Base-by-base conservation (phyloP, 2,329 filamentous ascomycete species). In the Cladophialophora bantiana region DNA sequence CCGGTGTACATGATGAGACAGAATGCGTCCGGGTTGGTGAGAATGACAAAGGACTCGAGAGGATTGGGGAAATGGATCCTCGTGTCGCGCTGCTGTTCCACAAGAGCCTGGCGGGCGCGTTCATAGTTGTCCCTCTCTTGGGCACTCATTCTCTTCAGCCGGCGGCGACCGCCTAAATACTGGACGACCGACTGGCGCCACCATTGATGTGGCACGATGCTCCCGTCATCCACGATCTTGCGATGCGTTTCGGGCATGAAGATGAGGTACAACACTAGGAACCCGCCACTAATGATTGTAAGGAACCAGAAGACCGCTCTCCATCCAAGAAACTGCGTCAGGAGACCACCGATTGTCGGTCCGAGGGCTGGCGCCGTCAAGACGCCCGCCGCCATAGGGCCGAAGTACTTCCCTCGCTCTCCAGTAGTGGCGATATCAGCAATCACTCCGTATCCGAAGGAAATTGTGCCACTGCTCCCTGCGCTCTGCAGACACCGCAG, bases 261-360 rank as follows among this genome's bases (percentile, higher is more conserved):
- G 1, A 76, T 15, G 5, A 74, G 12, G 1, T 76, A 57, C 0
- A 68, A 68, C 2, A 74, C 15, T 26, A 73, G 68, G 26, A 75
- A 71, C 1, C 73, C 73, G 0, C 76, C 80, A 0, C 79, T 75
- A 58, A 83, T 76, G 20, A 86, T 84, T 35, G 81, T 75, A 4
- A 87, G 76, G 65, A 85, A 84, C 83, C 83, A 86, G 68, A 86
- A 87, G 6, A 86, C 80, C 1, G 78, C 77, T 45, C 79, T 75
- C 84, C 84, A 86, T 0, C 83, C 84, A 0, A 85, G 70, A 48
- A 78, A 78, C 56, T 83, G 79, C 0, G 80, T 77, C 0, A 86
- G 68, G 0, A 81, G 73, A 7, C 84, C 85, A 0, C 84, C 84
- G 31, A 86, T 79, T 0, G 84, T 78, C 0, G 85, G 84, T 0